Percentiles rank a stretch among this genome's conserved stretches.
These are phyloP conservation scores for Neurospora pannonica DNA, from an alignment of 495 filamentous ascomycete genomes.

Conservation along the genomic window DNA sequence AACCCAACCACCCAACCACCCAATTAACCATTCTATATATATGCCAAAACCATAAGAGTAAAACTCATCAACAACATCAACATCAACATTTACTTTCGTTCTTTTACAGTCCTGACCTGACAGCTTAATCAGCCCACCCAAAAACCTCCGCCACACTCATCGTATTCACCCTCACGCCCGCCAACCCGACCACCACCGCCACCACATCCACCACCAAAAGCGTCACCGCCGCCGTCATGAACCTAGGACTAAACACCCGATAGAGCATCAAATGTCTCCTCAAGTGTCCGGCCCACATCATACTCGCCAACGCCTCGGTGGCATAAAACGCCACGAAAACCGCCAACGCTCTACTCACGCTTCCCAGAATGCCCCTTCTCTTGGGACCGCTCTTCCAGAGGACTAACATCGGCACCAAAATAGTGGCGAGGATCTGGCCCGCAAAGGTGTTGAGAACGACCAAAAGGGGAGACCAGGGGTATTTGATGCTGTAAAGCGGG, in stretches of 20 bases:
- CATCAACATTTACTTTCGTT: background rate
- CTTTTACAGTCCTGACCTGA: background rate
- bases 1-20: background rate
- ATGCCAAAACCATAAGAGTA: background rate
- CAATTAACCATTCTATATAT: background rate
- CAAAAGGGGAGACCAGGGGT: constrained; percentile 80
- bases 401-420: constrained; percentile 68
- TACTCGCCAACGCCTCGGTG: constrained; percentile 70
- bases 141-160: constrained; percentile 80
- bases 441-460: constrained; percentile 82
- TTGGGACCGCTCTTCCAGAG: constrained; percentile 73
- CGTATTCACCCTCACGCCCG: constrained; percentile 62
- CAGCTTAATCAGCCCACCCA: constrained; percentile 52
- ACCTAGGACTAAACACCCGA: constrained; percentile 85
- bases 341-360: constrained; percentile 56
- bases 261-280: constrained; percentile 93
- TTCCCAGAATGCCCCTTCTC: constrained; percentile 52
- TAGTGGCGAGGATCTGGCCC: constrained; percentile 71
- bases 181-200: constrained; percentile 54
- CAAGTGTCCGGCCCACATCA: constrained; percentile 77
- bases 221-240: constrained; percentile 70
- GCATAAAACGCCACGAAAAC: constrained; percentile 75
- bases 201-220: constrained; percentile 71
- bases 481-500: constrained; percentile 67
- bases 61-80: background rate